A percentile compares a stretch with the other conserved stretches of the same genome.
phyloP scores from a whole-genome alignment of 2,329 filamentous ascomycete species.

The Scytalidium sp. region DNA sequence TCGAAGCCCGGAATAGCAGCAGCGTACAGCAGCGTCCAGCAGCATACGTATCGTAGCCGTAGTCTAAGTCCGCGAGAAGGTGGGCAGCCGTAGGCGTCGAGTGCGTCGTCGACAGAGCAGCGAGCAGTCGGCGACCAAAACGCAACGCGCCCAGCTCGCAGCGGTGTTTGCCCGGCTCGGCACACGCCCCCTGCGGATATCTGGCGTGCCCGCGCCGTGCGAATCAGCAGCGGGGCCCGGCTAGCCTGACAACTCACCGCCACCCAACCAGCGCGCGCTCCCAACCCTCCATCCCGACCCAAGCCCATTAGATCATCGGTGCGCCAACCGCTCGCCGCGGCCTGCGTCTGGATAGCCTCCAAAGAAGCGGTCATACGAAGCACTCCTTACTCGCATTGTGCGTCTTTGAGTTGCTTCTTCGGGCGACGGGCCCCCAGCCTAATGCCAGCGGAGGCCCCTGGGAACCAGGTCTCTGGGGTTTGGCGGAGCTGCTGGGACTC shows the following conservation, averaged over 20 bases:
- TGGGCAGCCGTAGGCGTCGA: no score
- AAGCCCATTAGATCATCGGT: neutral
- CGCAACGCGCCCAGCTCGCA: no score
- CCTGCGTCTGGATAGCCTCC: neutral
- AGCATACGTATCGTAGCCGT: no score
- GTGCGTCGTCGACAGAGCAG: no score
- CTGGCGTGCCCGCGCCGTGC: neutral
- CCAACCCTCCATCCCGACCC: neutral
- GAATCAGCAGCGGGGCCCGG: neutral
- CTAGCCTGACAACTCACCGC: neutral
- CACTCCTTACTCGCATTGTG: neutral
- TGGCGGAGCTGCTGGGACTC: no score
- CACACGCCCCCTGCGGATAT: neutral
- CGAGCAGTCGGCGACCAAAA: no score
- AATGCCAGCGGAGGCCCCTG: neutral
- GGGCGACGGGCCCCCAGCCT: neutral
- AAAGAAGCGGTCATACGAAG: neutral
- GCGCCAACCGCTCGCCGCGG: neutral
- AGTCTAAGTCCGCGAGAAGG: no score
- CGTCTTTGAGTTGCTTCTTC: neutral
- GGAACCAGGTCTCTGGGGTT: neutral
- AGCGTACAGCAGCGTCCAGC: no score
- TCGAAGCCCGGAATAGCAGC: no score
- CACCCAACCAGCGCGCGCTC: neutral
- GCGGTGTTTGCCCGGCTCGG: neutral